Percentiles rank a stretch among this genome's conserved stretches.
Evolutionary conservation across 2,329 filamentous ascomycete species (phyloP).

Genomic region (Pestalotiopsis sp.): DNA sequence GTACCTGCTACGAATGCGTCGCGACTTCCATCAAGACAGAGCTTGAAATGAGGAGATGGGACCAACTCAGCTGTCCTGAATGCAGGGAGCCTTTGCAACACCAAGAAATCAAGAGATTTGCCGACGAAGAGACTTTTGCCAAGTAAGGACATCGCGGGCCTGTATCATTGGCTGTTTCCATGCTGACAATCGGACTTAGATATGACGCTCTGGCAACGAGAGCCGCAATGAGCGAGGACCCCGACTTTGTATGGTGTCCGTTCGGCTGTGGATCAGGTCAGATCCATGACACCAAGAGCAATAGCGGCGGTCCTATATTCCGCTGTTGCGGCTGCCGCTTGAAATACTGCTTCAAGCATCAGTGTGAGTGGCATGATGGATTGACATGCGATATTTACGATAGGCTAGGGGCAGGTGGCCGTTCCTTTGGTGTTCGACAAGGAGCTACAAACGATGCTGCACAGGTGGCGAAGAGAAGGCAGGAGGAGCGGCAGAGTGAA

Average conservation of each 20-base stretch:
- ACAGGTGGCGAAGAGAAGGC: conserved; percentile 10
- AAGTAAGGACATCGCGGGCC: neutral
- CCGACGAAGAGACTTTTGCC: conserved; percentile 10
- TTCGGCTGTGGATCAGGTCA: conserved; percentile 44
- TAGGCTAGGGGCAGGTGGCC: conserved; percentile 13
- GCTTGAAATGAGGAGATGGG: conserved; percentile 10
- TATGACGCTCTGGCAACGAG: conserved; percentile 10
- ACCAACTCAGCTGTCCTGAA: conserved; percentile 13
- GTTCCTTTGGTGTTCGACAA: neutral
- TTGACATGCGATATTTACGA: conserved; percentile 29
- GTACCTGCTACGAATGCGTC: conserved; percentile 10
- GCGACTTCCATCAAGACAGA: conserved; percentile 12
- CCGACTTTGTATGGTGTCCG: conserved; percentile 45
- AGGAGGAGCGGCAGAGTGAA: conserved; percentile 19
- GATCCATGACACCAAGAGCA: conserved; percentile 37
- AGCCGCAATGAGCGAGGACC: conserved; percentile 15
- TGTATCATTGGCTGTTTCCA: too few species aligned
- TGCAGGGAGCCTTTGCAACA: conserved; percentile 7
- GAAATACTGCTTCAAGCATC: conserved; percentile 31
- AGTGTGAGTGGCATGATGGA: conserved; percentile 25
- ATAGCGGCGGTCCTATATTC: conserved; percentile 29
- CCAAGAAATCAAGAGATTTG: conserved; percentile 12
- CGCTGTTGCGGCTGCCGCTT: conserved; percentile 26
- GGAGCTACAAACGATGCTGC: neutral
- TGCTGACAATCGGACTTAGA: neutral